These are phyloP conservation scores for Arabidopsis suecica DNA, from an alignment of 345 rosid genomes.

Conservation along the genomic window DNA sequence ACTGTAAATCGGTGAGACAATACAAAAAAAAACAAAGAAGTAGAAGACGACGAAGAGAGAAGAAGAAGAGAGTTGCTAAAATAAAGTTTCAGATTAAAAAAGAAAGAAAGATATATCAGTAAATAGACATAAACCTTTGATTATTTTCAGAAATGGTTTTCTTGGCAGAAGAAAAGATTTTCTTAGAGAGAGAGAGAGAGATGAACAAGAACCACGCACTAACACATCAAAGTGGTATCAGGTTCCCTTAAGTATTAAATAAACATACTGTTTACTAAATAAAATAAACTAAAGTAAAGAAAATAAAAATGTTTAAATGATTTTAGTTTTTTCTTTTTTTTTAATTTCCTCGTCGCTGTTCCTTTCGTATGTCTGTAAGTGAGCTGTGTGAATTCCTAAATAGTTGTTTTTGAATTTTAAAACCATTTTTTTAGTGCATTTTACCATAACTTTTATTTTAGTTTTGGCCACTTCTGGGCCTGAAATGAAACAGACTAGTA, in stretches of 20 bases:
- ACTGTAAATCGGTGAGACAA: slow-evolving; percentile 15
- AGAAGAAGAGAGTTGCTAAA: slow-evolving; percentile 17
- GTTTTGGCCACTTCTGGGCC: slow-evolving; percentile 12
- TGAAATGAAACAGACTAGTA: slow-evolving; percentile 17
- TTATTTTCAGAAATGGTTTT: slow-evolving; percentile 24
- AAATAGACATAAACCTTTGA: slow-evolving; percentile 40
- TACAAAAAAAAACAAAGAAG: neutral
- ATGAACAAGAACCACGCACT: slow-evolving; percentile 50
- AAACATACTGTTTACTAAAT: slow-evolving; percentile 2
- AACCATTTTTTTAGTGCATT: slow-evolving; percentile 12
- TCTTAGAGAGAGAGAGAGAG: slow-evolving; percentile 42
- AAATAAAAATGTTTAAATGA: neutral
- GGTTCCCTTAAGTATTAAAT: slow-evolving; percentile 44
- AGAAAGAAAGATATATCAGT: neutral
- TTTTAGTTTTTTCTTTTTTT: neutral
- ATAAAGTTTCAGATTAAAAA: neutral
- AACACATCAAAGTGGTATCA: slow-evolving; percentile 47
- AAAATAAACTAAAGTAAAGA: slow-evolving; percentile 21
- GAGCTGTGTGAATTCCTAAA: slow-evolving; percentile 42
- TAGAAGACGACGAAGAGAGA: neutral
- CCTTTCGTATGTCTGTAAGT: slow-evolving; percentile 33
- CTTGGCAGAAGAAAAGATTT: slow-evolving; percentile 30
- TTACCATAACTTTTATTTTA: neutral
- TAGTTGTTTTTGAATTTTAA: neutral
- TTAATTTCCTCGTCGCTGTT: slow-evolving; percentile 8